phyloP scores from a whole-genome alignment of 2,329 filamentous ascomycete genomes.

The Paracoccidioides brasiliensis region DNA sequence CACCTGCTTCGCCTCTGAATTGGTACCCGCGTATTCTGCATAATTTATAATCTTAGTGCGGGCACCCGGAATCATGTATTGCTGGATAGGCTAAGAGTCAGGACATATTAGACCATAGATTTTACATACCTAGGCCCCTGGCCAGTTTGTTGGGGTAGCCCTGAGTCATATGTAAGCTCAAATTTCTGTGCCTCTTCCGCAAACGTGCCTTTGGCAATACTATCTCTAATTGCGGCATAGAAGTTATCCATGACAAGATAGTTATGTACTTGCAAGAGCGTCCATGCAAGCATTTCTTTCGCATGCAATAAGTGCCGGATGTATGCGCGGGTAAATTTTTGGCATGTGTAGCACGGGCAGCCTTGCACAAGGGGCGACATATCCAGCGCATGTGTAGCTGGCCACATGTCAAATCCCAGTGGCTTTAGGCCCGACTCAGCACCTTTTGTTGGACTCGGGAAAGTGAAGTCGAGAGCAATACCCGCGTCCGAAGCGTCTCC shows the following conservation, averaged over 20 bases:
- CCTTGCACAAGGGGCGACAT: constrained; percentile 46
- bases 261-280: constrained; percentile 84
- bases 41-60: neutral
- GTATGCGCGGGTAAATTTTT: constrained; percentile 71
- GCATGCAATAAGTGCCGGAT: constrained; percentile 75
- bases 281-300: constrained; percentile 96
- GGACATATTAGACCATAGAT: neutral
- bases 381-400: constrained; percentile 45
- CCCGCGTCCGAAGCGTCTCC: constrained; percentile 66
- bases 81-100: neutral
- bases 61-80: neutral
- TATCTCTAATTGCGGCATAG: constrained; percentile 55
- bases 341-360: constrained; percentile 76
- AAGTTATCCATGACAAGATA: constrained; percentile 59
- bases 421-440: constrained; percentile 23
- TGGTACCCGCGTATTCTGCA: constrained; percentile 62
- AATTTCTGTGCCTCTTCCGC: constrained; percentile 48
- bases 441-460: constrained; percentile 38
- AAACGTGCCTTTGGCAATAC: constrained; percentile 46
- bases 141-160: constrained; percentile 61
- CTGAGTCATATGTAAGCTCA: constrained; percentile 51
- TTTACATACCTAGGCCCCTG: constrained; percentile 52
- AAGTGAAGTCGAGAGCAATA: constrained; percentile 67
- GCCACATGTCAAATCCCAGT: constrained; percentile 71
- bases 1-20: constrained; percentile 54